phyloP scores from a whole-genome alignment of 2,329 filamentous ascomycete species.

The Fusarium liriodendri region DNA sequence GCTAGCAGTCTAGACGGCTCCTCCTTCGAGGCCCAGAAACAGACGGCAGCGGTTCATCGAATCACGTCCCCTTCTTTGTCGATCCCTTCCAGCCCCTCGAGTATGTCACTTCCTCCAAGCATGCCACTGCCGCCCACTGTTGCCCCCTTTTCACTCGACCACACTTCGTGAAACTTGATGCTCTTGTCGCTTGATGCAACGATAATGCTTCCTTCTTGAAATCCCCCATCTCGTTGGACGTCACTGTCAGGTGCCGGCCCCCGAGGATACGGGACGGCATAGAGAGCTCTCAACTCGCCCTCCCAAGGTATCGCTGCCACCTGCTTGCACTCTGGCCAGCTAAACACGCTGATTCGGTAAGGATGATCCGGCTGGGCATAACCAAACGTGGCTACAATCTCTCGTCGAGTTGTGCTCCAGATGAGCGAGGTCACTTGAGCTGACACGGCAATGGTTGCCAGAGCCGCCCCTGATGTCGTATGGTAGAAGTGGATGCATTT shows the following conservation, averaged over 20 bases:
- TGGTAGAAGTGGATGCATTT: conserved; percentile 97
- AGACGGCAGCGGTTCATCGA: conserved; percentile 60
- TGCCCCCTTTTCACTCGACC: conserved; percentile 73
- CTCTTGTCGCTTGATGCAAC: conserved; percentile 92
- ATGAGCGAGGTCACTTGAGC: conserved; percentile 94
- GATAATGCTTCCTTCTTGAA: conserved; percentile 74
- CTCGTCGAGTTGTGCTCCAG: conserved; percentile 86
- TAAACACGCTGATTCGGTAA: conserved; percentile 90
- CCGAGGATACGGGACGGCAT: conserved; percentile 85
- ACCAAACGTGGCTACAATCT: conserved; percentile 94
- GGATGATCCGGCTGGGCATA: conserved; percentile 92
- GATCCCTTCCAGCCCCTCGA: conserved; percentile 84
- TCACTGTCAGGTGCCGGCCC: conserved; percentile 48
- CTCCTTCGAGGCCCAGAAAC: conserved; percentile 1
- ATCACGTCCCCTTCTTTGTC: conserved; percentile 79
- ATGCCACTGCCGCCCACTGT: conserved; percentile 67
- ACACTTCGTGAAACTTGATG: conserved; percentile 96
- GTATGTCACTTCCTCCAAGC: conserved; percentile 84
- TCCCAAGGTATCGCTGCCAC: conserved; percentile 88
- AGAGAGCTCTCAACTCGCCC: conserved; percentile 82
- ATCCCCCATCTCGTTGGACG: conserved; percentile 36
- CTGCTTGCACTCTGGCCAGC: conserved; percentile 91
- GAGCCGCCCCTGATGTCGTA: conserved; percentile 80
- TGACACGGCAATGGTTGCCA: conserved; percentile 91
- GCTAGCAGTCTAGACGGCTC: conserved; percentile 24